phyloP scores from a whole-genome alignment of 2,329 filamentous ascomycete genomes.

The Fusarium coffeatum region DNA sequence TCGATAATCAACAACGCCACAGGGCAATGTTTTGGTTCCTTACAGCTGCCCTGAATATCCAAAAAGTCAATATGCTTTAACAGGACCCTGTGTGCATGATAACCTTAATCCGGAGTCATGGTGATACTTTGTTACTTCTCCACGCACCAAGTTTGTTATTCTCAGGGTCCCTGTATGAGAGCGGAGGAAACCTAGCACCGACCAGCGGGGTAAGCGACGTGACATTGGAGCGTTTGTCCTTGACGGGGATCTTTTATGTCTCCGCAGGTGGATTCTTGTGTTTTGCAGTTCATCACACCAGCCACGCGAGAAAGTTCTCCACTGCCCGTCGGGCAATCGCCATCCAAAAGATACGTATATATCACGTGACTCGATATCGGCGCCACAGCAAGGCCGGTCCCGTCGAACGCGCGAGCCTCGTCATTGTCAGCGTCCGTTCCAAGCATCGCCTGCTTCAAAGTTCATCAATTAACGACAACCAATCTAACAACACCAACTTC shows the following conservation, averaged over 20 bases:
- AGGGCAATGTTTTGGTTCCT: slow-evolving; percentile 7
- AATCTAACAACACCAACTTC: neutral
- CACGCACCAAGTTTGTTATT: slow-evolving; percentile 19
- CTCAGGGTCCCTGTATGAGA: slow-evolving; percentile 35
- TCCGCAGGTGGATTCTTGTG: slow-evolving; percentile 37
- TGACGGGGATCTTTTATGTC: slow-evolving; percentile 30
- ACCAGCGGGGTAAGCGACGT: slow-evolving; percentile 37
- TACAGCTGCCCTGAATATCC: slow-evolving; percentile 5
- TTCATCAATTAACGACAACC: slow-evolving; percentile 13
- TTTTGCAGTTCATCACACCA: slow-evolving; percentile 32
- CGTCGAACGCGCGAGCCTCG: slow-evolving; percentile 42
- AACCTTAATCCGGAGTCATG: neutral
- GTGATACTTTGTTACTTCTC: slow-evolving; percentile 26
- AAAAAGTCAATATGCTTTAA: slow-evolving; percentile 13
- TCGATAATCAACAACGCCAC: slow-evolving; percentile 25
- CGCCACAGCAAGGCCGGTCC: slow-evolving; percentile 31
- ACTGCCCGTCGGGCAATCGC: neutral
- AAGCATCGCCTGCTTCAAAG: slow-evolving; percentile 31
- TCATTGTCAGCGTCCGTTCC: slow-evolving; percentile 44
- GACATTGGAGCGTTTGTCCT: slow-evolving; percentile 31
- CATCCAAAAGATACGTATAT: neutral
- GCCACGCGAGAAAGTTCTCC: slow-evolving; percentile 25
- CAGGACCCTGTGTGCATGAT: slow-evolving; percentile 17
- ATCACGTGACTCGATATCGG: slow-evolving; percentile 35
- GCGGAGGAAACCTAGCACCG: slow-evolving; percentile 32